Percentiles rank a stretch among this genome's conserved stretches.
Conservation (phyloP, 257 asterid species). For the Plantago ovata region DNA sequence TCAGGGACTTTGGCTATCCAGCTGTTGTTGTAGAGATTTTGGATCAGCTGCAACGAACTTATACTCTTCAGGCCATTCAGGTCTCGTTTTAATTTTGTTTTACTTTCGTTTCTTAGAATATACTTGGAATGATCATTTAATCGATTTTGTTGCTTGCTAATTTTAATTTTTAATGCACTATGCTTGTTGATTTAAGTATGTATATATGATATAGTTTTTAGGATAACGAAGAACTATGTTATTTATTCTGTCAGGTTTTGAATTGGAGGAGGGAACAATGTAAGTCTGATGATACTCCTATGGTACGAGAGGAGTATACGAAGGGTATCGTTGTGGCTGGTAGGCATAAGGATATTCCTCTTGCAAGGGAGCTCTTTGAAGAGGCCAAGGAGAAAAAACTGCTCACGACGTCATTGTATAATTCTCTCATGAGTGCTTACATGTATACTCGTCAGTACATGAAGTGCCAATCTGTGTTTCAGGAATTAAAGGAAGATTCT, state of each 20-base stretch:
- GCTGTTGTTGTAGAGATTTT: constrained; percentile 63
- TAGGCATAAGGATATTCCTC: constrained; percentile 42
- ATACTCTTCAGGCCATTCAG: constrained; percentile 56
- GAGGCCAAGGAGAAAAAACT: constrained; percentile 59
- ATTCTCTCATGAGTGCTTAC: constrained; percentile 74
- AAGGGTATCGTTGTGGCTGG: constrained; percentile 66
- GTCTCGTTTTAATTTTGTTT: constrained; percentile 42
- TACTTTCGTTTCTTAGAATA: not conserved
- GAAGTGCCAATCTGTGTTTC: constrained; percentile 55
- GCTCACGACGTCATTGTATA: constrained; percentile 44
- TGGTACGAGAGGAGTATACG: constrained; percentile 69
- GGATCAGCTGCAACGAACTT: constrained; percentile 30
- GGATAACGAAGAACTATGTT: not conserved
- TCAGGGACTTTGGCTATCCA: constrained; percentile 50
- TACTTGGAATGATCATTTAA: not conserved
- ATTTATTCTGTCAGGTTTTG: constrained; percentile 48
- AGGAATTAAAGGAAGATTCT: constrained; percentile 52
- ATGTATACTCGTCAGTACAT: constrained; percentile 38
- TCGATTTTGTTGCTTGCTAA: not conserved
- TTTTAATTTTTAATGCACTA: no score
- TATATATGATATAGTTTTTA: not conserved
- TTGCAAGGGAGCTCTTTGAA: constrained; percentile 60
- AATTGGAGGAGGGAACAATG: constrained; percentile 74
- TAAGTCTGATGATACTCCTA: constrained; percentile 50
- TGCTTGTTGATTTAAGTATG: not conserved